Evolutionary conservation across 768 basidiomycete genomes (phyloP).

Genomic region (Collybia sordida): DNA sequence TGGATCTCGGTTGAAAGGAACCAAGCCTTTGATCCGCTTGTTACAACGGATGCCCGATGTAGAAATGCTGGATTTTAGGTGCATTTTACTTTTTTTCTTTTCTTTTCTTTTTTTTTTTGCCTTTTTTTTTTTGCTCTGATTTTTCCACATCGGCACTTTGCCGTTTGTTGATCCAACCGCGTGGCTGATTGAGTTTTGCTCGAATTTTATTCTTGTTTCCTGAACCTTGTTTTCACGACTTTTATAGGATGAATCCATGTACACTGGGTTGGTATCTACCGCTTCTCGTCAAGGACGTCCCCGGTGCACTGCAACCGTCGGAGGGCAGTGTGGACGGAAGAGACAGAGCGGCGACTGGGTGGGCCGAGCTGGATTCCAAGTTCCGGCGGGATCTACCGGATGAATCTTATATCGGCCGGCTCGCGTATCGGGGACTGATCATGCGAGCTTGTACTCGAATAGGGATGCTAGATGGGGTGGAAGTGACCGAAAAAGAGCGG

Average conservation of each 20-base stretch:
- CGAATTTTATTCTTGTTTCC: not conserved
- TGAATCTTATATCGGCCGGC: conserved; percentile 79
- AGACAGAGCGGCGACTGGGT: conserved; percentile 33
- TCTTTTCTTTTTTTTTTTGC: conserved; percentile 9
- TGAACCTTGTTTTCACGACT: conserved; percentile 10
- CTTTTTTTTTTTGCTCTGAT: not conserved
- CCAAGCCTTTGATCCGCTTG: conserved; percentile 70
- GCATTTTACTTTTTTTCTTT: conserved; percentile 16
- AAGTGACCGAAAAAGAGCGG: conserved; percentile 81
- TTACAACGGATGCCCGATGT: conserved; percentile 73
- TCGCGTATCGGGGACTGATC: conserved; percentile 87
- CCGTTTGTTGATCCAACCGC: not conserved
- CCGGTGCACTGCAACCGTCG: conserved; percentile 66
- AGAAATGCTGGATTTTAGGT: conserved; percentile 92
- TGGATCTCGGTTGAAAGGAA: conserved; percentile 77
- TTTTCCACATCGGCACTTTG: not conserved
- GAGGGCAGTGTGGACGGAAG: conserved; percentile 29
- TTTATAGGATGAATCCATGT: conserved; percentile 85
- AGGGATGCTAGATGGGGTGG: conserved; percentile 82
- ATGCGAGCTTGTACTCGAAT: conserved; percentile 73
- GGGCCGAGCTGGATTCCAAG: conserved; percentile 79
- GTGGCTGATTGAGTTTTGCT: conserved; percentile 1
- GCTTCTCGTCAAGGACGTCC: conserved; percentile 68
- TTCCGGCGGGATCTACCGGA: conserved; percentile 92
- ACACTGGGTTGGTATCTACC: conserved; percentile 97